Percentiles rank a stretch among this genome's conserved stretches.
Evolutionary conservation across 495 filamentous ascomycete species (phyloP).

Genomic region (Pyrenula massariospora): DNA sequence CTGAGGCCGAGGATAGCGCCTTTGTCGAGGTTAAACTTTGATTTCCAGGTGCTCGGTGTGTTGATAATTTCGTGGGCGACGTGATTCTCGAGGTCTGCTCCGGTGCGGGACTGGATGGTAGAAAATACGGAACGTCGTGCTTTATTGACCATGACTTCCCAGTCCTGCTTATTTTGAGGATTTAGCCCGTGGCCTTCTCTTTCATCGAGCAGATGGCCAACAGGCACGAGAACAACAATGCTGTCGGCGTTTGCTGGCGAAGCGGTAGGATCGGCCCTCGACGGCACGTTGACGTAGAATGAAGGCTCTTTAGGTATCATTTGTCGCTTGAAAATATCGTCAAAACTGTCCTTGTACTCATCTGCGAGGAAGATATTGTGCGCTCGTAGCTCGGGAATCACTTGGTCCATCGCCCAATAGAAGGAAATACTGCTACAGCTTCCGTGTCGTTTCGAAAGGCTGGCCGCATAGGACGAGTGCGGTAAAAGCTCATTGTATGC

Average conservation of each 20-base stretch:
- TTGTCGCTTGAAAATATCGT: constrained; percentile 57
- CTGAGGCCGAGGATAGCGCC: constrained; percentile 57
- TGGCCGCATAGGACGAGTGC: constrained; percentile 26
- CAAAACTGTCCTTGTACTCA: constrained; percentile 55
- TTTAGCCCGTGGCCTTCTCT: constrained; percentile 17
- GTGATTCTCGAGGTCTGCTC: constrained; percentile 26
- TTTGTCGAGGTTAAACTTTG: constrained; percentile 55
- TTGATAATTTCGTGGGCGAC: constrained; percentile 50
- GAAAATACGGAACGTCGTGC: constrained; percentile 40
- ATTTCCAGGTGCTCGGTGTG: constrained; percentile 47
- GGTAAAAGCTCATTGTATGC: constrained; percentile 56
- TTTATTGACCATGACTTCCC: constrained; percentile 35
- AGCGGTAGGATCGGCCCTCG: constrained; percentile 49
- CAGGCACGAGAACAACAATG: constrained; percentile 54
- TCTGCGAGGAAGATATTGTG: constrained; percentile 69
- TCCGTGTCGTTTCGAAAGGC: constrained; percentile 32
- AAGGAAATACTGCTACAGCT: constrained; percentile 64
- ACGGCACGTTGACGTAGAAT: constrained; percentile 66
- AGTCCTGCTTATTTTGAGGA: constrained; percentile 35
- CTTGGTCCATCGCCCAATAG: constrained; percentile 52
- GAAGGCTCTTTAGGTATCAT: constrained; percentile 48
- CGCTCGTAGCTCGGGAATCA: constrained; percentile 44
- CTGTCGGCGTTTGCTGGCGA: constrained; percentile 49
- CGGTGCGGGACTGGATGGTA: constrained; percentile 43
- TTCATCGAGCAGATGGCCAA: constrained; percentile 44